Evolutionary conservation across 257 asterid genomes (phyloP).

Genomic region (Solanum dulcamara): DNA sequence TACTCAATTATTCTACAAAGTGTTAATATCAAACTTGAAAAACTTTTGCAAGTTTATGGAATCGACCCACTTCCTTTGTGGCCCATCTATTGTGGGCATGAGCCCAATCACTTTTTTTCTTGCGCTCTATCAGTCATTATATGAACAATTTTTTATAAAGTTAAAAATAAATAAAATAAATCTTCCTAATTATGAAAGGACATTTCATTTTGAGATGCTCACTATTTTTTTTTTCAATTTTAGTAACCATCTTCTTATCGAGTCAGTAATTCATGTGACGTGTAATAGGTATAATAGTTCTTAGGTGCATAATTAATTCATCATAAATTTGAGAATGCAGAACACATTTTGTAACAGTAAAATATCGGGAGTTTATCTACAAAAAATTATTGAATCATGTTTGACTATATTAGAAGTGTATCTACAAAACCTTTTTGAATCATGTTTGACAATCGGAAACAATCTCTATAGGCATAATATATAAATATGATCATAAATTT

Average conservation of each 20-base stretch:
- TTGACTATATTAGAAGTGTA: not conserved
- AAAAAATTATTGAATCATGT: not conserved
- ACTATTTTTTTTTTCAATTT: not conserved
- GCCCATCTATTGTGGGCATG: not conserved
- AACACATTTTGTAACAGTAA: not conserved
- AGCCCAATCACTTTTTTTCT: not conserved
- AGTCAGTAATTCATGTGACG: not conserved
- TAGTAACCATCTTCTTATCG: not conserved
- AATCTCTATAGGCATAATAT: too few relatives aligned
- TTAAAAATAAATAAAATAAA: not conserved
- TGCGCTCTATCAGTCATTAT: not conserved
- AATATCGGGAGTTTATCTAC: not conserved
- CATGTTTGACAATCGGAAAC: not conserved
- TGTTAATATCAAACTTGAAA: not conserved
- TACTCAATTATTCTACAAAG: too few relatives aligned
- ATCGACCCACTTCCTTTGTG: not conserved
- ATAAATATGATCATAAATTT: too few relatives aligned
- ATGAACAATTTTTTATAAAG: not conserved
- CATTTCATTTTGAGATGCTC: not conserved
- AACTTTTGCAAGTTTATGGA: not conserved
- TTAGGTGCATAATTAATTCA: not conserved
- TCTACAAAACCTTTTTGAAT: not conserved
- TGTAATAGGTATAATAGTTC: not conserved
- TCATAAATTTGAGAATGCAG: not conserved
- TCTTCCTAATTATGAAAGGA: not conserved